Conservation (phyloP, 176 grass and related monocot species). For the Ensete glaucum region DNA sequence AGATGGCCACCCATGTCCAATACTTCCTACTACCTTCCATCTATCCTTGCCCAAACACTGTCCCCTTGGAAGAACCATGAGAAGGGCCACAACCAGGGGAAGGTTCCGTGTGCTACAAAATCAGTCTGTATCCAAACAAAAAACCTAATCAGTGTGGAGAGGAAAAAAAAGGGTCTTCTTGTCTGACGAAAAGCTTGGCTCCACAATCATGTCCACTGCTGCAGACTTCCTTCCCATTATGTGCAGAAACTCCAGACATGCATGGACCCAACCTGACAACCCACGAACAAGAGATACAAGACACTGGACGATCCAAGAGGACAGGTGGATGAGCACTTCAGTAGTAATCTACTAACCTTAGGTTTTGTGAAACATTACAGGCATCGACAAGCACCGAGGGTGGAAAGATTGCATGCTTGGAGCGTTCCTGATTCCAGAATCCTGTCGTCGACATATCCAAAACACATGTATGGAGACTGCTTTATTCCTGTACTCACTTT, state of each 20-base stretch:
- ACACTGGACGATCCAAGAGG: too few species aligned
- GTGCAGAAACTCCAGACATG: conserved; percentile 26
- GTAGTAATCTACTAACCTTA: not conserved
- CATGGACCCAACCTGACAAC: not conserved
- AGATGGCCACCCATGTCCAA: not conserved
- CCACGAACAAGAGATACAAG: not conserved
- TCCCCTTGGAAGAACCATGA: not conserved
- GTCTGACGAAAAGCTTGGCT: conserved; percentile 38
- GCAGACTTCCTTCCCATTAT: conserved; percentile 18
- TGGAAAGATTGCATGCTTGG: not conserved
- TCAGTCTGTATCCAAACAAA: conserved; percentile 37
- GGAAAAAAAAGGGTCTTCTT: conserved; percentile 21
- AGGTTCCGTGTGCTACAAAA: conserved; percentile 22
- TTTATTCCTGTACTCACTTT: not conserved
- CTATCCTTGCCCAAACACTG: not conserved
- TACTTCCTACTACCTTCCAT: not conserved
- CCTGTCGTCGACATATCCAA: not conserved
- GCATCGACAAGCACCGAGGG: not conserved
- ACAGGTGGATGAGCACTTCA: too few species aligned
- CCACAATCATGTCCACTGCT: conserved; percentile 33
- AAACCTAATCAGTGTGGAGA: too few species aligned
- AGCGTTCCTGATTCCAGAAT: not conserved
- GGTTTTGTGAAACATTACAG: not conserved
- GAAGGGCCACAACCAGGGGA: conserved; percentile 30
- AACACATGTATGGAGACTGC: not conserved